Conservation (phyloP, 2,329 filamentous ascomycete species). For the Leptographium radiaticola region DNA sequence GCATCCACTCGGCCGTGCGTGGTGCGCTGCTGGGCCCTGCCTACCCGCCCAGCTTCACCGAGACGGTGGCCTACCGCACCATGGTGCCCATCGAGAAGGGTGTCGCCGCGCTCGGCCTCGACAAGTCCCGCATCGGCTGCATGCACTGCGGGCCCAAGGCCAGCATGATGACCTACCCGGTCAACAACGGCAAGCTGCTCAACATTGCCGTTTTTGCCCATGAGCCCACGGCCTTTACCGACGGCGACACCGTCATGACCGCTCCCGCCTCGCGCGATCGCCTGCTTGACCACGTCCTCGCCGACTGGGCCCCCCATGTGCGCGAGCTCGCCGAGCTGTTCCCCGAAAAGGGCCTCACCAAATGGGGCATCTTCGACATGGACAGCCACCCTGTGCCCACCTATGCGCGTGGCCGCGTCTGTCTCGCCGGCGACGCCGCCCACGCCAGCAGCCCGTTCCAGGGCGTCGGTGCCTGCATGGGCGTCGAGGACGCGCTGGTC, state of each 20-base stretch:
- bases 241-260: slow-evolving; percentile 15
- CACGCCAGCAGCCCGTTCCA: slow-evolving; percentile 26
- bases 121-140: background rate
- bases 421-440: slow-evolving; percentile 41
- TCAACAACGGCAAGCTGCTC: background rate
- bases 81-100: slow-evolving; percentile 35
- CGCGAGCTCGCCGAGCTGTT: slow-evolving; percentile 28
- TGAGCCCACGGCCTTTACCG: slow-evolving; percentile 11
- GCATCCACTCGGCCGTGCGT: slow-evolving; percentile 44
- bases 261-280: slow-evolving; percentile 21
- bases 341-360: slow-evolving; percentile 14
- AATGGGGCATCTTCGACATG: slow-evolving; percentile 24
- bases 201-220: background rate
- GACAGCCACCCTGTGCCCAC: slow-evolving; percentile 9
- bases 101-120: slow-evolving; percentile 7
- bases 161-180: slow-evolving; percentile 23
- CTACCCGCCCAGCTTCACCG: slow-evolving; percentile 26
- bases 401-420: slow-evolving; percentile 34
- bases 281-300: slow-evolving; percentile 24
- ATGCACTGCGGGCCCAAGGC: slow-evolving; percentile 7
- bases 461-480: slow-evolving; percentile 11
- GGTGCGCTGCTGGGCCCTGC: slow-evolving; percentile 33
- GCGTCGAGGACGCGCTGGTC: slow-evolving; percentile 12
- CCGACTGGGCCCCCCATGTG: slow-evolving; percentile 18
- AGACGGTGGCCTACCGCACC: slow-evolving; percentile 47